These are phyloP conservation scores for Citrus reticulata DNA, from an alignment of 345 rosid genomes.

Conservation along the genomic window DNA sequence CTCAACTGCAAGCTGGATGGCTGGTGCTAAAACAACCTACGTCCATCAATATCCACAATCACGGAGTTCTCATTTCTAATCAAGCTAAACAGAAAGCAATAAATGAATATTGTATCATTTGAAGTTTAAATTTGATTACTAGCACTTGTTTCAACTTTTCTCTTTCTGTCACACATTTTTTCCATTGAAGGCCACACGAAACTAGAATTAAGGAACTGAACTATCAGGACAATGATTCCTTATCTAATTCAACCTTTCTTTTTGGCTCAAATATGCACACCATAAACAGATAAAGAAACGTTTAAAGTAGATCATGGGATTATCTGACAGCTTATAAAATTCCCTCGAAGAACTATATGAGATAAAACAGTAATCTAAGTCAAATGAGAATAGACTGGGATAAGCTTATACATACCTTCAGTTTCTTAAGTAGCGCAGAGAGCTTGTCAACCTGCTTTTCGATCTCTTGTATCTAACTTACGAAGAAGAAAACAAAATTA, in stretches of 20 bases:
- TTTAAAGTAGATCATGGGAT: neutral
- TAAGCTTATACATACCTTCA: slow-evolving; percentile 45
- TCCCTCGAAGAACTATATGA: neutral
- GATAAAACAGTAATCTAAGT: neutral
- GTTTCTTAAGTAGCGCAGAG: slow-evolving; percentile 44
- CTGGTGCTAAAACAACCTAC: neutral
- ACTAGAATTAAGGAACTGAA: neutral
- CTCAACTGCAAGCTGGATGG: neutral
- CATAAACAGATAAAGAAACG: neutral
- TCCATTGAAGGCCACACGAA: neutral
- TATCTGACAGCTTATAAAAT: neutral
- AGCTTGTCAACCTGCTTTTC: slow-evolving; percentile 59
- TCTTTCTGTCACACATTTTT: neutral
- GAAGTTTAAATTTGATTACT: neutral
- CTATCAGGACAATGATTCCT: neutral
- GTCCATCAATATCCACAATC: neutral
- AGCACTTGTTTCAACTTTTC: neutral
- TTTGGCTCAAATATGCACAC: neutral
- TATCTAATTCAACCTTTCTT: neutral
- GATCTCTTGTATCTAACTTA: slow-evolving; percentile 52
- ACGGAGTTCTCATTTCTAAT: neutral
- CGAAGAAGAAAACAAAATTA: slow-evolving; percentile 1
- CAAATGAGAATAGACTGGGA: neutral
- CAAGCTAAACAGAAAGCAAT: neutral
- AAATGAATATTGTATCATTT: neutral